phyloP scores from a whole-genome alignment of 2,329 filamentous ascomycete species.

The Fusarium solani-melongenae region DNA sequence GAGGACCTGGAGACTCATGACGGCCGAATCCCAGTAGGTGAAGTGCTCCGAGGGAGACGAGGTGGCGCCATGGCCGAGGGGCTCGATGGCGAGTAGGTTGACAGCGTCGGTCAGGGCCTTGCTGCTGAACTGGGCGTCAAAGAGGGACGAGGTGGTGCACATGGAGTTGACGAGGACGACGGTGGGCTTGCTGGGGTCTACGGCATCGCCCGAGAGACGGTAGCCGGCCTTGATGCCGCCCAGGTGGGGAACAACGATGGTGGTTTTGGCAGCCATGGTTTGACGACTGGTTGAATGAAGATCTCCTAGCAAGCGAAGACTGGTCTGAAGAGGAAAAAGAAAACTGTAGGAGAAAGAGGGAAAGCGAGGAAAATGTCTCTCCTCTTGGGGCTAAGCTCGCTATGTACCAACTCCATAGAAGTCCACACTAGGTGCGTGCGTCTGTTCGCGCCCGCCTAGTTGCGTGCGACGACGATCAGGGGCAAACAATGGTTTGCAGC shows the following conservation, averaged over 20 bases:
- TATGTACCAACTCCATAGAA: conserved; percentile 16
- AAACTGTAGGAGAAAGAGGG: not conserved
- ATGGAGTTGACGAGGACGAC: conserved; percentile 64
- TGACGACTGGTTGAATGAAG: not conserved
- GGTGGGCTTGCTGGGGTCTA: conserved; percentile 63
- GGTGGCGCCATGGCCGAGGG: conserved; percentile 63
- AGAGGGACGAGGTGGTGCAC: conserved; percentile 61
- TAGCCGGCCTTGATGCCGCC: conserved; percentile 60
- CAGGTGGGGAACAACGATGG: conserved; percentile 59
- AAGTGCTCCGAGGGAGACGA: conserved; percentile 57
- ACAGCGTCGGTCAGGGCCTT: conserved; percentile 52
- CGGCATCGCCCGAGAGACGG: conserved; percentile 52
- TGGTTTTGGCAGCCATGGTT: conserved; percentile 53
- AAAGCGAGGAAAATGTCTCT: not conserved
- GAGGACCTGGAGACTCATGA: conserved; percentile 67
- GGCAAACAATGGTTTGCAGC: not conserved
- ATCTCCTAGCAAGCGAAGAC: not conserved
- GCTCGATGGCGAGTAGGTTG: conserved; percentile 65
- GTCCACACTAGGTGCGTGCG: not conserved
- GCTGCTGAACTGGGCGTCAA: conserved; percentile 56
- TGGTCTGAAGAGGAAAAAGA: not conserved
- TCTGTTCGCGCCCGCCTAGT: not conserved
- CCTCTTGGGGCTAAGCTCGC: conserved; percentile 2
- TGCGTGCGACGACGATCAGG: conserved; percentile 14
- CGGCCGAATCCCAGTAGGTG: conserved; percentile 66